These are phyloP conservation scores for Hypomyces rosellus DNA, from an alignment of 2,329 filamentous ascomycete species.

Conservation along the genomic window DNA sequence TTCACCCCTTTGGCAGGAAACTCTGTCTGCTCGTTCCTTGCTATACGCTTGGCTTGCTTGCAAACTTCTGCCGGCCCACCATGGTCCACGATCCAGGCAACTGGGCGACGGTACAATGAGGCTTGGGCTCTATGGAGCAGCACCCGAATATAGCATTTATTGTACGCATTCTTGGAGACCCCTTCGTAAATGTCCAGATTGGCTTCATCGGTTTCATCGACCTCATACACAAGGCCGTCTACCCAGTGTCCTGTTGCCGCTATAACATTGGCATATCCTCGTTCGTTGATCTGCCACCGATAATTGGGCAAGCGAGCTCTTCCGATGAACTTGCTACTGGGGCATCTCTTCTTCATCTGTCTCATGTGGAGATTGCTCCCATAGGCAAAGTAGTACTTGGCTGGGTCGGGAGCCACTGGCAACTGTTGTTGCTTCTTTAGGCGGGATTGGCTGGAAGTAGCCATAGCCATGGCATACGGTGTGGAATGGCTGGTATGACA, in stretches of 20 bases:
- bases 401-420: constrained; percentile 16
- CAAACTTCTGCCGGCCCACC: constrained; percentile 27
- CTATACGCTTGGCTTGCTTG: constrained; percentile 16
- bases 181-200: constrained; percentile 36
- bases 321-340: constrained; percentile 34
- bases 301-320: constrained; percentile 32
- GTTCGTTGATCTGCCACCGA: constrained; percentile 42
- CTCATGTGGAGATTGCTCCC: constrained; percentile 39
- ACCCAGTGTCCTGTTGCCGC: constrained; percentile 28
- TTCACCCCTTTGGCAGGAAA: constrained; percentile 20
- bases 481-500: too few species aligned
- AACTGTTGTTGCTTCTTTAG: constrained; percentile 12
- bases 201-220: constrained; percentile 31
- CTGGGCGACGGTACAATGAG: constrained; percentile 30
- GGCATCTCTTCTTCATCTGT: constrained; percentile 40
- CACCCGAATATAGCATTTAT: constrained; percentile 29
- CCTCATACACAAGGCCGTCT: constrained; percentile 36
- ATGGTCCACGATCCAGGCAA: constrained; percentile 32
- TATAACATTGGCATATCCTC: constrained; percentile 40
- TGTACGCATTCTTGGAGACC: constrained; percentile 33
- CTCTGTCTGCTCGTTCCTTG: constrained; percentile 11
- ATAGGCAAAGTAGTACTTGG: constrained; percentile 40
- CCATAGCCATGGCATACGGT: neutral
- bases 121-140: constrained; percentile 26
- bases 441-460: constrained; percentile 5